A percentile compares a stretch with the other conserved stretches of the same genome.
These are phyloP conservation scores for Echites panduratus DNA, from an alignment of 257 asterid genomes.

Conservation along the genomic window DNA sequence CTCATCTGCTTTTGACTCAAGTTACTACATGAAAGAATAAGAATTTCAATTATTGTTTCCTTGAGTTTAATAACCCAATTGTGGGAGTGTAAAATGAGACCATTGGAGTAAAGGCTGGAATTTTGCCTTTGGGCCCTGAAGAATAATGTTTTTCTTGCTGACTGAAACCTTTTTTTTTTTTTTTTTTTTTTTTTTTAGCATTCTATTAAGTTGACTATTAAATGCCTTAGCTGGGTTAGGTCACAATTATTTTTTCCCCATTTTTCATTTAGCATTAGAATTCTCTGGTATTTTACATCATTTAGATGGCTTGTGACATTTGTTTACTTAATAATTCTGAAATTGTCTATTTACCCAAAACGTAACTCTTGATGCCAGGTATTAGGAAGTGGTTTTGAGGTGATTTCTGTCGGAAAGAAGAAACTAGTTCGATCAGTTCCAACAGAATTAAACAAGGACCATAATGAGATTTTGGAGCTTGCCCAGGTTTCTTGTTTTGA, in stretches of 20 bases:
- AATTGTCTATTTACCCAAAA: neutral
- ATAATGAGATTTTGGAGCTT: conserved; percentile 88
- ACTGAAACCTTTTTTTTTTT: no score
- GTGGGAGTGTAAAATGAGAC: neutral
- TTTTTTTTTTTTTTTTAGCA: neutral
- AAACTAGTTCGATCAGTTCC: conserved; percentile 95
- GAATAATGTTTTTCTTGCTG: neutral
- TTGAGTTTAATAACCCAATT: neutral
- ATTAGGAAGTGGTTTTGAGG: conserved; percentile 94
- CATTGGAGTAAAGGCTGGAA: neutral
- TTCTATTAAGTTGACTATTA: neutral
- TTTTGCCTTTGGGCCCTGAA: neutral
- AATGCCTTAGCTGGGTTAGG: neutral
- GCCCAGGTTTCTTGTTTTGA: conserved; percentile 64
- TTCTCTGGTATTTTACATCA: neutral
- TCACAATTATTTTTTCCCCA: neutral
- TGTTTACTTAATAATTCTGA: neutral
- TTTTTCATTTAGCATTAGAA: neutral
- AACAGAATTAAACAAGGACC: conserved; percentile 96
- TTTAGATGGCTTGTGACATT: neutral
- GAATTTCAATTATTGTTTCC: neutral
- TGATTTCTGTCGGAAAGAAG: conserved; percentile 79
- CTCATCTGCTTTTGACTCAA: neutral
- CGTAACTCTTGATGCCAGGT: conserved; percentile 40
- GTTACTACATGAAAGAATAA: neutral